Evolutionary conservation across 2,329 filamentous ascomycete species (phyloP).

Genomic region (Fusarium sp.): DNA sequence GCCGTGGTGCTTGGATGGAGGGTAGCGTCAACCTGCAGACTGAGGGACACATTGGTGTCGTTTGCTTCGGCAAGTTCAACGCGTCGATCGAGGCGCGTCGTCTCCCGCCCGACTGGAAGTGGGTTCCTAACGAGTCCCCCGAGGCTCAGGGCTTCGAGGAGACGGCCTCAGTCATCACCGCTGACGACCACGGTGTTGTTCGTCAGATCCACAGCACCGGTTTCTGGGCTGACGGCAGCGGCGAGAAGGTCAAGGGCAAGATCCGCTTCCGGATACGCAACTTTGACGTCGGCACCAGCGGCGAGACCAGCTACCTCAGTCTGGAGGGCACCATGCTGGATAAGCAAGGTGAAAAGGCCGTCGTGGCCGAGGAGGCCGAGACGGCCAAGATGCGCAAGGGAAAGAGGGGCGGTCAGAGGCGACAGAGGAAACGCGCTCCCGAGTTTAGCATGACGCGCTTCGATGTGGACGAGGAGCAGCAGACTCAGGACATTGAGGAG

Average conservation of each 20-base stretch:
- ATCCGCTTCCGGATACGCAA: conserved; percentile 85
- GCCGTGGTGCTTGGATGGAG: conserved; percentile 78
- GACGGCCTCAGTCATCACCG: conserved; percentile 55
- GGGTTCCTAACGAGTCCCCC: conserved; percentile 70
- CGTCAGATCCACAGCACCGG: conserved; percentile 69
- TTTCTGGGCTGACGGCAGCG: conserved; percentile 81
- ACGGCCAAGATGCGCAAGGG: conserved; percentile 51
- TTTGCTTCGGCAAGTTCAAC: conserved; percentile 93
- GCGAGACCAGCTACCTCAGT: conserved; percentile 82
- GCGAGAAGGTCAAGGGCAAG: conserved; percentile 76
- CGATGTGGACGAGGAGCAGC: conserved; percentile 58
- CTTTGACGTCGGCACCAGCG: conserved; percentile 82
- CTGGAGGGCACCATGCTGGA: conserved; percentile 89
- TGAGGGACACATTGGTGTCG: conserved; percentile 87
- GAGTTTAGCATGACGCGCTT: conserved; percentile 71
- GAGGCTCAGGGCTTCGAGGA: conserved; percentile 58
- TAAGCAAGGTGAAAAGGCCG: conserved; percentile 72
- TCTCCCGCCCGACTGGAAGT: conserved; percentile 83
- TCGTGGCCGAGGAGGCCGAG: conserved; percentile 62
- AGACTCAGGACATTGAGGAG: conserved; percentile 38
- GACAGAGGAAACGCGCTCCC: conserved; percentile 55
- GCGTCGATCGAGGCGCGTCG: conserved; percentile 83
- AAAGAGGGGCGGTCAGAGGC: conserved; percentile 48
- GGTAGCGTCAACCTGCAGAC: conserved; percentile 88
- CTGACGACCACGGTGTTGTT: conserved; percentile 65